These are phyloP conservation scores for Penicillium subrubescens DNA, from an alignment of 495 filamentous ascomycete genomes.

Conservation along the genomic window DNA sequence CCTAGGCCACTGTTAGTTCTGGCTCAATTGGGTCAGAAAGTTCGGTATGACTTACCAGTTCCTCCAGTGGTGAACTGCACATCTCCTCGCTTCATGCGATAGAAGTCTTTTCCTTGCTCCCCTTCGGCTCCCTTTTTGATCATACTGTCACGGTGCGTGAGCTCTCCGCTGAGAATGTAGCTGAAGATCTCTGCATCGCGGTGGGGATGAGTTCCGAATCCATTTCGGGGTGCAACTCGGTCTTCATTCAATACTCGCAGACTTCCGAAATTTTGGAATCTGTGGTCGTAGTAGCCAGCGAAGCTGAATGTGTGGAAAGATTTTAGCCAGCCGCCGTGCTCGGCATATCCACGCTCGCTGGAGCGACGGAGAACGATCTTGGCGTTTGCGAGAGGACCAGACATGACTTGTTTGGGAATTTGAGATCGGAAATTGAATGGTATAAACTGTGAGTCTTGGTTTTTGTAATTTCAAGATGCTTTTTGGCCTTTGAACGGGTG, in stretches of 20 bases:
- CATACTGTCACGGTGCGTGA: slow-evolving; percentile 81
- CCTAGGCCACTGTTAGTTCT: slow-evolving; percentile 38
- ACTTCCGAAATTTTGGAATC: slow-evolving; percentile 64
- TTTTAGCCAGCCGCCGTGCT: slow-evolving; percentile 84
- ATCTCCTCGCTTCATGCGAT: slow-evolving; percentile 72
- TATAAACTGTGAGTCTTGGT: background rate
- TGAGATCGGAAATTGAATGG: background rate
- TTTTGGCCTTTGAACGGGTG: background rate
- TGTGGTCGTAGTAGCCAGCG: slow-evolving; percentile 69
- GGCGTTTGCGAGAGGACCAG: slow-evolving; percentile 60
- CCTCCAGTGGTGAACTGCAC: slow-evolving; percentile 84
- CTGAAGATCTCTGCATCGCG: slow-evolving; percentile 82
- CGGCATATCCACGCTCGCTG: slow-evolving; percentile 64
- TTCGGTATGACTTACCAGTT: slow-evolving; percentile 45
- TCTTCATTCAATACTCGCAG: slow-evolving; percentile 85
- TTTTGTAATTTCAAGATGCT: background rate
- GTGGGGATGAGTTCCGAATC: slow-evolving; percentile 81
- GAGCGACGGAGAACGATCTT: slow-evolving; percentile 65
- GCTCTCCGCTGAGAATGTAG: slow-evolving; percentile 76
- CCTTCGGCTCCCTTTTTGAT: slow-evolving; percentile 59
- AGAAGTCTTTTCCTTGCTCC: slow-evolving; percentile 57
- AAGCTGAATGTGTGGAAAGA: slow-evolving; percentile 83
- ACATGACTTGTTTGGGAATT: slow-evolving; percentile 34
- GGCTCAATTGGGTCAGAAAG: background rate
- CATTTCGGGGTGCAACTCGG: slow-evolving; percentile 64